A percentile compares a stretch with the other conserved stretches of the same genome.
These are phyloP conservation scores for Leishmania mexicana DNA, from an alignment of 208 protist species.

Conservation along the genomic window DNA sequence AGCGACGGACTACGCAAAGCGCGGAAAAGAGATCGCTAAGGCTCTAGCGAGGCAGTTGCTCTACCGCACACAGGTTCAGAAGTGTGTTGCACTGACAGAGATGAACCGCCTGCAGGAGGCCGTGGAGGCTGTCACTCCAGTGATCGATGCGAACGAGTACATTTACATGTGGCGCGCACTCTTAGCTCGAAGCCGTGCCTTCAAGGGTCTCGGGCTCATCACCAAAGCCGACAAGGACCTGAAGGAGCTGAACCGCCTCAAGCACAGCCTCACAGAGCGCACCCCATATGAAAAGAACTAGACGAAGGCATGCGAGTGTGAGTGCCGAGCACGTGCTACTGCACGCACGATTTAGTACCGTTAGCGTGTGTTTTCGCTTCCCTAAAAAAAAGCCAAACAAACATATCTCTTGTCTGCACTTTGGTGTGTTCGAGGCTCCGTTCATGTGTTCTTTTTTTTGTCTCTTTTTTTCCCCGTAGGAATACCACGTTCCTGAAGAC, in stretches of 20 bases:
- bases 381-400: neutral
- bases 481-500: conserved; percentile 2
- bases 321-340: neutral
- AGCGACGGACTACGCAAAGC: conserved; percentile 43
- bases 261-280: conserved; percentile 58
- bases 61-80: conserved; percentile 79
- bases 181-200: conserved; percentile 75
- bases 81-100: conserved; percentile 68
- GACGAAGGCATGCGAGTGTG: neutral
- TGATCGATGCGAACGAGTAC: conserved; percentile 82
- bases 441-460: conserved; percentile 10
- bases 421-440: conserved; percentile 10
- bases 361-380: conserved; percentile 14
- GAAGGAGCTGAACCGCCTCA: conserved; percentile 69
- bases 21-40: conserved; percentile 51
- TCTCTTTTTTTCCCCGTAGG: conserved; percentile 24
- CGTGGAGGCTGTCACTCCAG: conserved; percentile 60
- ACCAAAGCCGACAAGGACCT: conserved; percentile 82
- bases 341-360: conserved; percentile 1
- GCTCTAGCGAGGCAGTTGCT: conserved; percentile 67
- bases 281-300: conserved; percentile 57
- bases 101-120: conserved; percentile 75
- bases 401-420: conserved; percentile 19
- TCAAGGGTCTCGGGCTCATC: conserved; percentile 80
- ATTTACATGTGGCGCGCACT: conserved; percentile 91